Percentiles rank a stretch among this genome's conserved stretches.
phyloP scores from a whole-genome alignment of 345 rosid genomes.

The Abelmoschus esculentus region DNA sequence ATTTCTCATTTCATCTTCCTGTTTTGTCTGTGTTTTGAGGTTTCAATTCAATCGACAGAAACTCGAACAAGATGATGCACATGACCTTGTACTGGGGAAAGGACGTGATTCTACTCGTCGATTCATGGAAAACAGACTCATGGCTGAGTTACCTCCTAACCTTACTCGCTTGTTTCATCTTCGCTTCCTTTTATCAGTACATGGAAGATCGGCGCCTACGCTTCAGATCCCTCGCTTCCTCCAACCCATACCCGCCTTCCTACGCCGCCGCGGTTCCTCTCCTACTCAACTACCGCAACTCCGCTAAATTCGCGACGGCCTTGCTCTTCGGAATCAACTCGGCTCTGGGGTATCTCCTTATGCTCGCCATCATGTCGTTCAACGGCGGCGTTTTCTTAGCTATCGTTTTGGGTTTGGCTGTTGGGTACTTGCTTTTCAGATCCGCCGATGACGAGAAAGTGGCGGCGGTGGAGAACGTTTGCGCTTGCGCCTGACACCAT shows the following conservation, averaged over 20 bases:
- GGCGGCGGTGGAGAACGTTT: constrained; percentile 26
- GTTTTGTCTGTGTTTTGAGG: neutral
- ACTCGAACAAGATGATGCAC: constrained; percentile 68
- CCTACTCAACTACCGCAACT: constrained; percentile 9
- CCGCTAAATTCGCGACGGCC: neutral
- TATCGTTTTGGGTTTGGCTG: constrained; percentile 49
- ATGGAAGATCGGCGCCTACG: constrained; percentile 51
- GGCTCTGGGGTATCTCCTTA: constrained; percentile 64
- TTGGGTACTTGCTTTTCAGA: constrained; percentile 55
- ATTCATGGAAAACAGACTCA: constrained; percentile 61
- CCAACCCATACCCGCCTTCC: constrained; percentile 4
- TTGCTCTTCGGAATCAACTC: constrained; percentile 57
- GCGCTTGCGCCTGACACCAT: constrained; percentile 52
- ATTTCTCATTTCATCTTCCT: too few species aligned
- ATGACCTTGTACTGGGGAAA: constrained; percentile 86
- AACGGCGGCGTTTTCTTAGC: constrained; percentile 81
- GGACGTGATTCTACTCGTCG: constrained; percentile 59
- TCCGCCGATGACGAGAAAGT: constrained; percentile 26
- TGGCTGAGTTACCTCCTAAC: constrained; percentile 58
- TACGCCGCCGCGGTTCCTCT: constrained; percentile 24
- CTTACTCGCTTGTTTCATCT: constrained; percentile 49
- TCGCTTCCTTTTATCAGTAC: constrained; percentile 59
- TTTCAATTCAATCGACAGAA: neutral
- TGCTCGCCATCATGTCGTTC: constrained; percentile 83
- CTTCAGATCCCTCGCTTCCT: constrained; percentile 27